Evolutionary conservation across 768 basidiomycete genomes (phyloP).

Genomic region (Suillus discolor): DNA sequence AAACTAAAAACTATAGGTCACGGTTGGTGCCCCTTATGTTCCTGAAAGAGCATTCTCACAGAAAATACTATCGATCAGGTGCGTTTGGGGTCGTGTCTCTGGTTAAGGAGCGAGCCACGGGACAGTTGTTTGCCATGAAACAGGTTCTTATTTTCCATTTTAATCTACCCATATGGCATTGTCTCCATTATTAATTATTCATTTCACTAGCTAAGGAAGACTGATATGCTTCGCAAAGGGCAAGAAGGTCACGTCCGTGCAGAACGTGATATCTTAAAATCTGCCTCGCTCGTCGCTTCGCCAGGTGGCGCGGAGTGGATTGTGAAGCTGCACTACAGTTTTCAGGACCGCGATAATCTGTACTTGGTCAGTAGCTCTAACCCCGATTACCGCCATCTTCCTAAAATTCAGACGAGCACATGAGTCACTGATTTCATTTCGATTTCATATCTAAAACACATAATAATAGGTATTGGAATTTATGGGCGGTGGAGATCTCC

Average conservation of each 20-base stretch:
- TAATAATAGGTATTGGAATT: constrained; percentile 79
- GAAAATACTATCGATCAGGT: constrained; percentile 50
- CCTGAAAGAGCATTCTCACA: constrained; percentile 24
- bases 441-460: constrained; percentile 46
- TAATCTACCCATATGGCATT: constrained; percentile 24
- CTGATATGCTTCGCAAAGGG: constrained; percentile 93
- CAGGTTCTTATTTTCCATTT: constrained; percentile 56
- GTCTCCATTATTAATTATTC: constrained; percentile 24
- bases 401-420: constrained; percentile 27
- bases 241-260: constrained; percentile 98
- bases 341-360: constrained; percentile 93
- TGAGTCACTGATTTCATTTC: constrained; percentile 50
- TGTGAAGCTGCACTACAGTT: constrained; percentile 89
- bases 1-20: constrained; percentile 95
- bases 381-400: constrained; percentile 26
- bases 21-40: constrained; percentile 50
- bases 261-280: constrained; percentile 91
- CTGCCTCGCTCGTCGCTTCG: constrained; percentile 79
- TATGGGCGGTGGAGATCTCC: constrained; percentile 96
- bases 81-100: constrained; percentile 97
- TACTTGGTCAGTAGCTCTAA: constrained; percentile 75
- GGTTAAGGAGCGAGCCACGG: constrained; percentile 79
- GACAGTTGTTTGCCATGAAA: constrained; percentile 93
- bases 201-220: constrained; percentile 69
- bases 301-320: constrained; percentile 89